A percentile compares a stretch with the other conserved stretches of the same genome.
These are phyloP conservation scores for Penicillium sp. DNA, from an alignment of 2,329 filamentous ascomycete species.

Conservation along the genomic window DNA sequence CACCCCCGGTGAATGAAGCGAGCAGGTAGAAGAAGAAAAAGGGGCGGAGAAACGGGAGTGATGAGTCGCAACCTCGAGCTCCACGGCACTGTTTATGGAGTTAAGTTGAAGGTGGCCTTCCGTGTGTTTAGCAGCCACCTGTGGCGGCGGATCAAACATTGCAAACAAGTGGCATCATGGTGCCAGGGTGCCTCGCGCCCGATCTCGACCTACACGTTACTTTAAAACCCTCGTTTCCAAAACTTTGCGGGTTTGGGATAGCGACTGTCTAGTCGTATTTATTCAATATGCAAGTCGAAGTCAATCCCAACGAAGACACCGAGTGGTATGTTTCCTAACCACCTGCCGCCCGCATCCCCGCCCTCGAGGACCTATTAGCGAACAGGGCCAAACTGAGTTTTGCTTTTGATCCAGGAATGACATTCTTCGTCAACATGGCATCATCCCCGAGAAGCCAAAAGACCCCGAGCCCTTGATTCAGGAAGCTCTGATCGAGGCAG, in stretches of 20 bases:
- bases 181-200: constrained; percentile 10
- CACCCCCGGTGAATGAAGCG: constrained; percentile 9
- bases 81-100: constrained; percentile 25
- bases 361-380: constrained; percentile 13
- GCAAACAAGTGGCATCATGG: constrained; percentile 40
- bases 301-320: constrained; percentile 94
- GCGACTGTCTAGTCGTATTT: constrained; percentile 1
- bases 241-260: background rate
- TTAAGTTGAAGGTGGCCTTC: constrained; percentile 42
- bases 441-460: constrained; percentile 96
- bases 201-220: background rate
- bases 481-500: constrained; percentile 83
- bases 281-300: constrained; percentile 66
- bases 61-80: constrained; percentile 23
- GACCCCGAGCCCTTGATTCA: constrained; percentile 95
- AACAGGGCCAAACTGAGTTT: constrained; percentile 14
- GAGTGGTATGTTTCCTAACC: constrained; percentile 67
- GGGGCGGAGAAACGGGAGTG: constrained; percentile 15
- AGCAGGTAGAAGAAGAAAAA: constrained; percentile 1
- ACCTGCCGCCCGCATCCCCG: constrained; percentile 11
- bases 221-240: too few species aligned
- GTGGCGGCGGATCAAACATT: constrained; percentile 33
- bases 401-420: constrained; percentile 73
- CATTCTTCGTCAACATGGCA: constrained; percentile 90
- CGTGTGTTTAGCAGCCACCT: constrained; percentile 32